These are phyloP conservation scores for Mycena citricolor DNA, from an alignment of 1,284 basidiomycete genomes.

Conservation along the genomic window DNA sequence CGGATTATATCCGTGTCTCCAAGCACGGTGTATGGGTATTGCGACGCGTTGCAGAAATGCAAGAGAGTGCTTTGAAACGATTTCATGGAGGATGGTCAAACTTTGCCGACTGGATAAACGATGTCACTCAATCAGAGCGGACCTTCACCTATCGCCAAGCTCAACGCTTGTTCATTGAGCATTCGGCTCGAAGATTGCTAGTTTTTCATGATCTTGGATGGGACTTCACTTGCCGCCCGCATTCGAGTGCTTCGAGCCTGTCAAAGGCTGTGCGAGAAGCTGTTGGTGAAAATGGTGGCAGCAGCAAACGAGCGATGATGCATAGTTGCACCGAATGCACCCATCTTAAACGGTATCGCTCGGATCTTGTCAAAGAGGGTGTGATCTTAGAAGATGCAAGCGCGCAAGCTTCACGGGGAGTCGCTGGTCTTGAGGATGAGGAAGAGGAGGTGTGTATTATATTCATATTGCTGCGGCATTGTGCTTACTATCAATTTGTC, in stretches of 20 bases:
- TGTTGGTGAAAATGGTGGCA: slow-evolving; percentile 3
- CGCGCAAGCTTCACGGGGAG: too few species aligned
- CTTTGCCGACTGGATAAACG: slow-evolving; percentile 14
- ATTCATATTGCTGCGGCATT: too few species aligned
- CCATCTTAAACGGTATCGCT: slow-evolving; percentile 7
- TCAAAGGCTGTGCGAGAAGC: neutral
- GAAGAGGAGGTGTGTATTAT: too few species aligned
- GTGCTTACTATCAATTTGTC: too few species aligned
- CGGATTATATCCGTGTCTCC: slow-evolving; percentile 8
- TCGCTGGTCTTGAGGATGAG: too few species aligned
- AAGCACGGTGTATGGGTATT: slow-evolving; percentile 15
- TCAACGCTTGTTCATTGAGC: slow-evolving; percentile 14
- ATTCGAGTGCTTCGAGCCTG: neutral
- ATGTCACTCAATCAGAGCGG: neutral
- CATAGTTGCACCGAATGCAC: slow-evolving; percentile 10
- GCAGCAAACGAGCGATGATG: slow-evolving; percentile 1
- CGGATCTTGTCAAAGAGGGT: slow-evolving; percentile 1
- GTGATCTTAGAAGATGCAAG: too few species aligned
- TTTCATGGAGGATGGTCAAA: slow-evolving; percentile 12
- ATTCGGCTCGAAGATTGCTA: slow-evolving; percentile 7
- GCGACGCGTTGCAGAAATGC: slow-evolving; percentile 2
- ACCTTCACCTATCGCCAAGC: slow-evolving; percentile 10
- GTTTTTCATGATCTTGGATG: slow-evolving; percentile 1
- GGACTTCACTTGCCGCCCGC: neutral
- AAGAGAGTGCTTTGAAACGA: slow-evolving; percentile 10